Percentiles rank a stretch among this genome's conserved stretches.
Conservation (phyloP, 169 alveolate species). For the Theileria luwenshuni region DNA sequence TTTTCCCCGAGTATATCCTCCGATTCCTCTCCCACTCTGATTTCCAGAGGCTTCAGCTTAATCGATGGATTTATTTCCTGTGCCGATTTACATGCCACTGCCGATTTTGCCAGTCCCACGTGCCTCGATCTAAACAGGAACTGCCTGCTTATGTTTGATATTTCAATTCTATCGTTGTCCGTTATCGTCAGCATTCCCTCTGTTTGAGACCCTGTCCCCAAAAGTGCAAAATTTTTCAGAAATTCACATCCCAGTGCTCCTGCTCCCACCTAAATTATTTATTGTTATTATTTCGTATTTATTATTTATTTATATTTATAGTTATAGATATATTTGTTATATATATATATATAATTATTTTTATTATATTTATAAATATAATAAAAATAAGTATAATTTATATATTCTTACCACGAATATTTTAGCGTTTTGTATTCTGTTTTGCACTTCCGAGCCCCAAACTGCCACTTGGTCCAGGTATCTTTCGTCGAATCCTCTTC, state of each 20-base stretch:
- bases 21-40: conserved; percentile 93
- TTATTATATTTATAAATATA: not conserved
- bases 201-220: conserved; percentile 90
- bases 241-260: conserved; percentile 99
- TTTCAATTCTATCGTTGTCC: conserved; percentile 97
- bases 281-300: not conserved
- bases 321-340: not conserved
- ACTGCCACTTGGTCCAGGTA: conserved; percentile 69
- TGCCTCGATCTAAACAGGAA: conserved; percentile 92
- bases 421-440: conserved; percentile 55
- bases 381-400: not conserved
- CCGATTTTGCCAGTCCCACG: conserved; percentile 77
- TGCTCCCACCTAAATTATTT: conserved; percentile 86
- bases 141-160: conserved; percentile 96
- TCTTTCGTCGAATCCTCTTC: conserved; percentile 59
- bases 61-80: conserved; percentile 85
- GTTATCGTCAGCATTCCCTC: conserved; percentile 90
- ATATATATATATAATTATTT: not conserved
- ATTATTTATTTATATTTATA: no score
- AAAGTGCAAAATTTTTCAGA: conserved; percentile 93
- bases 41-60: conserved; percentile 80
- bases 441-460: conserved; percentile 72
- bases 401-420: conserved; percentile 45
- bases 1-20: conserved; percentile 94
- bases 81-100: conserved; percentile 85